These are phyloP conservation scores for Termitomyces heimii DNA, from an alignment of 768 basidiomycete genomes.

Conservation along the genomic window DNA sequence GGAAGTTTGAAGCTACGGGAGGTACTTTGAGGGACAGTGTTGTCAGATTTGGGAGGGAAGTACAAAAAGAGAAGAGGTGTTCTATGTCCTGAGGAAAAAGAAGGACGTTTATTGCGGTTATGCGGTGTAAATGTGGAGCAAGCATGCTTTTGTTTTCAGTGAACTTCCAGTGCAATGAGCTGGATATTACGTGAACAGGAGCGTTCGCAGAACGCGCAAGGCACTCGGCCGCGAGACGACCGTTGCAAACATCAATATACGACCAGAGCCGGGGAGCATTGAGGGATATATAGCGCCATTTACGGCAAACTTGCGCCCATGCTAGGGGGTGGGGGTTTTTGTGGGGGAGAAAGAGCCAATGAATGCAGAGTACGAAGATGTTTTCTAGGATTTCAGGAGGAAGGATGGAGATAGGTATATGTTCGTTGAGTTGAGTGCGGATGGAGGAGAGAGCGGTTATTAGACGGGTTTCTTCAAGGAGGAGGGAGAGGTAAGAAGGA, in stretches of 20 bases:
- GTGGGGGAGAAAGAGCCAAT: conserved; percentile 26
- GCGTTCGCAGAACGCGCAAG: conserved; percentile 27
- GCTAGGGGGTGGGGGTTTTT: conserved; percentile 27
- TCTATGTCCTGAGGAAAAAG: conserved; percentile 30
- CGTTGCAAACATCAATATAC: conserved; percentile 30
- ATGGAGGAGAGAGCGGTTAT: conserved; percentile 21
- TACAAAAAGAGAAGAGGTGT: conserved; percentile 21
- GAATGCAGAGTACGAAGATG: conserved; percentile 31
- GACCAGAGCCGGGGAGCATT: conserved; percentile 33
- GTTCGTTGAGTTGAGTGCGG: conserved; percentile 21
- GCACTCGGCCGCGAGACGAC: conserved; percentile 26
- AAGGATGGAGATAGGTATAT: conserved; percentile 24
- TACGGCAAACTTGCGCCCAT: conserved; percentile 35
- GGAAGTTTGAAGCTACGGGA: conserved; percentile 19
- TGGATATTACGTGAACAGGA: conserved; percentile 28
- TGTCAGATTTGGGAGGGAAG: conserved; percentile 19
- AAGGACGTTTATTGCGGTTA: conserved; percentile 29
- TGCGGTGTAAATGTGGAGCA: conserved; percentile 19
- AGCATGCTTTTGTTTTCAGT: conserved; percentile 6
- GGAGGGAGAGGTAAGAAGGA: conserved; percentile 7
- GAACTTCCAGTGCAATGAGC: conserved; percentile 7
- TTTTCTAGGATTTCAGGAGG: conserved; percentile 35
- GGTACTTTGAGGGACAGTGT: conserved; percentile 30
- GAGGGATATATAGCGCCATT: conserved; percentile 30
- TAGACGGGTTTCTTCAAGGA: conserved; percentile 21